A percentile compares a stretch with the other conserved stretches of the same genome.
Evolutionary conservation across 78 protist species (phyloP).

Genomic region (Planoprotostelium fungivorum): DNA sequence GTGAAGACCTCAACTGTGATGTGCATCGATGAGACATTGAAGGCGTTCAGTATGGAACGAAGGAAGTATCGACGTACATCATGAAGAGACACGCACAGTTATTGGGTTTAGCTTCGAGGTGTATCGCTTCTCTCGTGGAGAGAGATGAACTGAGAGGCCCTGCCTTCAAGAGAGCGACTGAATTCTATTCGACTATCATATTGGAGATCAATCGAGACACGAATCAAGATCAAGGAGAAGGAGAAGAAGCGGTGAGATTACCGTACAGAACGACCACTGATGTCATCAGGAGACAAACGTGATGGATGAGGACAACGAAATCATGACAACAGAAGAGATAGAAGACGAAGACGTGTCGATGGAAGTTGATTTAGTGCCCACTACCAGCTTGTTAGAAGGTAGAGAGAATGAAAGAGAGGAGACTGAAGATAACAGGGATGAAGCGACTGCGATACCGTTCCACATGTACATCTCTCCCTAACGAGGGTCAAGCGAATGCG

Average conservation of each 20-base stretch:
- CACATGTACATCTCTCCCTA: too few species aligned
- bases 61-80: not conserved
- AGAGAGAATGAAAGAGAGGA: too few species aligned
- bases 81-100: not conserved
- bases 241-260: not conserved
- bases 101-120: not conserved
- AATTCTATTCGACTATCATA: not conserved
- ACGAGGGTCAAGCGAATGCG: too few species aligned
- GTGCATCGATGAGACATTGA: not conserved
- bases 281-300: too few species aligned
- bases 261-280: too few species aligned
- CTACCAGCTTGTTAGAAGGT: too few species aligned
- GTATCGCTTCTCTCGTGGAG: not conserved
- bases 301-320: not conserved
- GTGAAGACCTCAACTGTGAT: too few species aligned
- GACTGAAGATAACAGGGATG: too few species aligned
- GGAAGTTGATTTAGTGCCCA: too few species aligned
- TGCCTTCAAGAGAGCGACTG: not conserved
- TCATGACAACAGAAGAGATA: not conserved
- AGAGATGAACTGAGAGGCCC: not conserved
- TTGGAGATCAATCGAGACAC: not conserved
- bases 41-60: not conserved
- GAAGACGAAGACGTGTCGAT: too few species aligned
- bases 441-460: too few species aligned
- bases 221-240: not conserved